Evolutionary conservation across 2,329 filamentous ascomycete species (phyloP), one percentile per base, ranked within the genome.

Genomic region (Aspergillus oerlinghausenensis): DNA sequence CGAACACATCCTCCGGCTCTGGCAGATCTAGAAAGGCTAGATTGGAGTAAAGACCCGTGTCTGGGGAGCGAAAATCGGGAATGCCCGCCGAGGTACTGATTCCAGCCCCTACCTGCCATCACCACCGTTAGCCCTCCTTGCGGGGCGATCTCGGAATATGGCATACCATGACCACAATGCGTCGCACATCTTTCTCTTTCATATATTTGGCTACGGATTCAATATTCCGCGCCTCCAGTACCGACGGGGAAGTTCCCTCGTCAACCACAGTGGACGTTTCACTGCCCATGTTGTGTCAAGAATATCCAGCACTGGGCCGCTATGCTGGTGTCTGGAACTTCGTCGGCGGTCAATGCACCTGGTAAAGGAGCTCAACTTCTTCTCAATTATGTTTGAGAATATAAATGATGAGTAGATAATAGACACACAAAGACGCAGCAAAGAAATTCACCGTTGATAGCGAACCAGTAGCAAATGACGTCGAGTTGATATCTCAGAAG

Each of bases 41-140:
- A 69, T 97, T 97, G 66, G 90, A 88, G 73, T 99, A 99, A 10
- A 99, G 83, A 3, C 94, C 94, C 0, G 93, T 97, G 56, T 91
- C 88, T 60, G 93, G 92, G 1, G 92, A 96, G 62, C 94, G 84
- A 73, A 97, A 99, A 75, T 99, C 94, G 60, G 94, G 94, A 60
- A 99, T 93, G 75, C 79, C 70, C 28, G 70, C 70, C 19, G 70
- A 69, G 38, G 70, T 73, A 52, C 72, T 78, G 64, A 97, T 95
- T 50, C 93, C 93, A 11, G 93, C 92, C 57, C 93, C 93, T 2
- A 89, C 92, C 82, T 83, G 59, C 49, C 45, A 26, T 48, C 23
- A 11, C 19, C 3, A 50, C 54, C 26, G 53, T 53, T 35, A 28
- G 26, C 19, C 21, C 19, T 26, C 14, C 42, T 11, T 47, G 35